phyloP scores from a whole-genome alignment of 768 basidiomycete species.

The Pleurotus tuoliensis region DNA sequence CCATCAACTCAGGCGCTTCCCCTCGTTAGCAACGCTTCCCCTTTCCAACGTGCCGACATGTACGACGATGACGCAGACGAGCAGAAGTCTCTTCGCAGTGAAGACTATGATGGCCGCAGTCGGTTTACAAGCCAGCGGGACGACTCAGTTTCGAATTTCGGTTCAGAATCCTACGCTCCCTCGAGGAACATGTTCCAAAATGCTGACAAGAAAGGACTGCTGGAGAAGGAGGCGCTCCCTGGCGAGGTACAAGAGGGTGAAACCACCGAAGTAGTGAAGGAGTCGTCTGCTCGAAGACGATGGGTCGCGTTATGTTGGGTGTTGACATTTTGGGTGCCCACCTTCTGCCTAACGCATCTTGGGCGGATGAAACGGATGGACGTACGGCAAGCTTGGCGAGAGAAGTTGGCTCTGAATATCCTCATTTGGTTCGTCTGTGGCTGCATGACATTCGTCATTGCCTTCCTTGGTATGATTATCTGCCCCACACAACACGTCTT shows the following conservation, averaged over 20 bases:
- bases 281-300: constrained; percentile 70
- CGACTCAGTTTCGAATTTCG: constrained; percentile 76
- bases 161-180: constrained; percentile 91
- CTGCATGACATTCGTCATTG: constrained; percentile 91
- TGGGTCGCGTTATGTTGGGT: constrained; percentile 90
- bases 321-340: constrained; percentile 91
- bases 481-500: constrained; percentile 95
- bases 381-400: constrained; percentile 94
- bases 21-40: constrained; percentile 78
- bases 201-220: constrained; percentile 64
- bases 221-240: constrained; percentile 80
- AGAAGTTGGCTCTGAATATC: constrained; percentile 92
- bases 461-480: constrained; percentile 80
- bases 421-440: constrained; percentile 94
- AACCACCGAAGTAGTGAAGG: constrained; percentile 83
- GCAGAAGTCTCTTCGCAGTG: constrained; percentile 64
- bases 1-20: constrained; percentile 73
- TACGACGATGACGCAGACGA: constrained; percentile 83
- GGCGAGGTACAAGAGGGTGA: constrained; percentile 87
- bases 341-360: constrained; percentile 57
- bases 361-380: constrained; percentile 95
- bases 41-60: constrained; percentile 71
- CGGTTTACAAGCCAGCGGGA: constrained; percentile 75
- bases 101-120: constrained; percentile 79
- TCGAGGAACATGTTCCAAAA: constrained; percentile 95